These are phyloP conservation scores for Colletotrichum chlorophyti DNA, from an alignment of 2,329 filamentous ascomycete species.

Conservation along the genomic window DNA sequence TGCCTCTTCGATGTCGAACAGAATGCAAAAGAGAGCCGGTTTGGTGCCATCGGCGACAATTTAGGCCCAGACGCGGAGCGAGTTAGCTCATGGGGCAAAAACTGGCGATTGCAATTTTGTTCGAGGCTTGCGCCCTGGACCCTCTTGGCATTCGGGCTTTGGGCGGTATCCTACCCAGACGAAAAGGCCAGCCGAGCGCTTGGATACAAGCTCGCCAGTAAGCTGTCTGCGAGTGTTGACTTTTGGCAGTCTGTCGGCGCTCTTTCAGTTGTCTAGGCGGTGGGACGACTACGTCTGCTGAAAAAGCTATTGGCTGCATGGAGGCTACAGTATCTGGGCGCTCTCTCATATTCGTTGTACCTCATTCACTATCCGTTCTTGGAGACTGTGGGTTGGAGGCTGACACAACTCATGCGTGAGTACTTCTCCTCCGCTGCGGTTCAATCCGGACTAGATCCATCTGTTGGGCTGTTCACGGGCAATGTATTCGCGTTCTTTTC, in stretches of 20 bases:
- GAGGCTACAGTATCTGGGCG: background rate
- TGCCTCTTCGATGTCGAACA: background rate
- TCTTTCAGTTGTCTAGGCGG: background rate
- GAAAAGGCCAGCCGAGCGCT: background rate
- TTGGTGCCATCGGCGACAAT: background rate
- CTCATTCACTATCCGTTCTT: background rate
- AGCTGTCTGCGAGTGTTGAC: background rate
- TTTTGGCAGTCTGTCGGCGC: background rate
- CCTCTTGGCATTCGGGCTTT: background rate
- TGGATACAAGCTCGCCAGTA: background rate
- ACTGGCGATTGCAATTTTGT: background rate
- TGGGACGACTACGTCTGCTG: background rate
- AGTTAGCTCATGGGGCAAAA: background rate
- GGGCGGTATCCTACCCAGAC: background rate
- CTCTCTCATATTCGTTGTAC: background rate
- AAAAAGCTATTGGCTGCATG: background rate
- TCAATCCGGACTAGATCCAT: background rate
- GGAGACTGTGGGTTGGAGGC: background rate
- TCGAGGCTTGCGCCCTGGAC: background rate
- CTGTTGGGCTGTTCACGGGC: background rate
- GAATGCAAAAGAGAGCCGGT: background rate
- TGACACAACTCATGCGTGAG: background rate
- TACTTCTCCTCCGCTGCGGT: background rate
- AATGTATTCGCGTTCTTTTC: background rate
- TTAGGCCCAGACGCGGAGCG: background rate